Conservation (phyloP, 495 filamentous ascomycete species). For the Penicillium bovifimosum region DNA sequence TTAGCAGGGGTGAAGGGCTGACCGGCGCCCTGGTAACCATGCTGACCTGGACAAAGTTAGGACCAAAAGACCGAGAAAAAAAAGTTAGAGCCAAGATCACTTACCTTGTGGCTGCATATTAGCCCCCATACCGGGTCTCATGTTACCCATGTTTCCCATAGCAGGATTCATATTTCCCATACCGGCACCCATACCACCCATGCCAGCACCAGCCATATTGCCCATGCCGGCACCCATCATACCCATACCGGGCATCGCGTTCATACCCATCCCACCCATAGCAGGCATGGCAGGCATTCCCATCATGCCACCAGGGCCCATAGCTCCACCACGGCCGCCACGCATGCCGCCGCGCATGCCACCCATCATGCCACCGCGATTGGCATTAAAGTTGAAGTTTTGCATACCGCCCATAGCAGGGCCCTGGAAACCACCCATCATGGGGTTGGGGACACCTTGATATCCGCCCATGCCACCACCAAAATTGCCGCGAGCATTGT, state of each 20-base stretch:
- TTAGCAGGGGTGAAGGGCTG: slow-evolving; percentile 62
- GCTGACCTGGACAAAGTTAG: slow-evolving; percentile 16
- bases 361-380: slow-evolving; percentile 55
- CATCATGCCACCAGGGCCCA: slow-evolving; percentile 51
- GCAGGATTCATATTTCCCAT: neutral
- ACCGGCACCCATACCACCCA: slow-evolving; percentile 42
- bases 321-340: slow-evolving; percentile 58
- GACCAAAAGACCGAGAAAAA: neutral
- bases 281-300: slow-evolving; percentile 38
- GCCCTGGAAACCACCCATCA: slow-evolving; percentile 46
- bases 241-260: slow-evolving; percentile 1
- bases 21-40: slow-evolving; percentile 58
- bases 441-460: slow-evolving; percentile 37
- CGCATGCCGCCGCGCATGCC: slow-evolving; percentile 73
- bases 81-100: slow-evolving; percentile 12
- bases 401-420: slow-evolving; percentile 52
- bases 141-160: slow-evolving; percentile 19
- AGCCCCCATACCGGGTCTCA: slow-evolving; percentile 45
- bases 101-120: slow-evolving; percentile 60
- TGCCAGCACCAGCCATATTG: slow-evolving; percentile 19
- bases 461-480: slow-evolving; percentile 44
- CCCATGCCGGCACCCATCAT: slow-evolving; percentile 20
- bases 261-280: slow-evolving; percentile 47
- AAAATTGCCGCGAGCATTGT: slow-evolving; percentile 48
- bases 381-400: slow-evolving; percentile 52